These are phyloP conservation scores for Termitomyces sp. DNA, from an alignment of 768 basidiomycete genomes.

Conservation along the genomic window DNA sequence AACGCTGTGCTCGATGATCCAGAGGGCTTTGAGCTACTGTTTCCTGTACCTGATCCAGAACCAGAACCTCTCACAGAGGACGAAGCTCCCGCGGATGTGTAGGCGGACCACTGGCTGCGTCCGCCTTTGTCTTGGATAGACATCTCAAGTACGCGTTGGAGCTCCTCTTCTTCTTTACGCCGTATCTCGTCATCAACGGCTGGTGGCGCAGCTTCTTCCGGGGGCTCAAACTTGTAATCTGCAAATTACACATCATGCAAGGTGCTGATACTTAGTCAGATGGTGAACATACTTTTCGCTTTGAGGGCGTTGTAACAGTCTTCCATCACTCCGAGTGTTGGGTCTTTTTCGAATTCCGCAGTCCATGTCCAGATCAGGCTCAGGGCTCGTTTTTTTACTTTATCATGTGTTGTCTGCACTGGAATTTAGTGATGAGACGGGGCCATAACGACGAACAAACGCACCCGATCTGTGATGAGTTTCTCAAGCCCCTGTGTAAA, in stretches of 20 bases:
- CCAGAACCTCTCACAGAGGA: constrained; percentile 20
- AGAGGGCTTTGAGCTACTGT: constrained; percentile 14
- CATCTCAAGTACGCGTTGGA: constrained; percentile 88
- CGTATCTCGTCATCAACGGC: constrained; percentile 76
- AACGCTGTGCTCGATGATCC: constrained; percentile 18
- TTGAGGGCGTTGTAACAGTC: constrained; percentile 82
- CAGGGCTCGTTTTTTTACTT: constrained; percentile 77
- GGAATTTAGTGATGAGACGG: background rate
- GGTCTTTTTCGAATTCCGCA: constrained; percentile 75
- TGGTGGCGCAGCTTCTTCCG: constrained; percentile 62
- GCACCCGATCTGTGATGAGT: constrained; percentile 83
- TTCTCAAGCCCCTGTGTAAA: constrained; percentile 90
- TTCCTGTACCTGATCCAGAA: constrained; percentile 14
- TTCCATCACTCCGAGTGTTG: constrained; percentile 84
- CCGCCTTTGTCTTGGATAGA: constrained; percentile 93
- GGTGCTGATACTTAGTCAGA: background rate
- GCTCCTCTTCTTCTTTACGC: constrained; percentile 89
- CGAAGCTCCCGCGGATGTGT: constrained; percentile 28
- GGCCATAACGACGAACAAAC: constrained; percentile 15
- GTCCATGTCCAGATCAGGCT: constrained; percentile 79
- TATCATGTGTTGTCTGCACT: constrained; percentile 81
- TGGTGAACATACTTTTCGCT: constrained; percentile 61
- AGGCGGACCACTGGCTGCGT: constrained; percentile 49
- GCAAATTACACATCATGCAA: background rate
- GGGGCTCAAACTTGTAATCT: constrained; percentile 73